These are phyloP conservation scores for Filobasidium wieringae DNA, from an alignment of 768 basidiomycete genomes.

Conservation along the genomic window DNA sequence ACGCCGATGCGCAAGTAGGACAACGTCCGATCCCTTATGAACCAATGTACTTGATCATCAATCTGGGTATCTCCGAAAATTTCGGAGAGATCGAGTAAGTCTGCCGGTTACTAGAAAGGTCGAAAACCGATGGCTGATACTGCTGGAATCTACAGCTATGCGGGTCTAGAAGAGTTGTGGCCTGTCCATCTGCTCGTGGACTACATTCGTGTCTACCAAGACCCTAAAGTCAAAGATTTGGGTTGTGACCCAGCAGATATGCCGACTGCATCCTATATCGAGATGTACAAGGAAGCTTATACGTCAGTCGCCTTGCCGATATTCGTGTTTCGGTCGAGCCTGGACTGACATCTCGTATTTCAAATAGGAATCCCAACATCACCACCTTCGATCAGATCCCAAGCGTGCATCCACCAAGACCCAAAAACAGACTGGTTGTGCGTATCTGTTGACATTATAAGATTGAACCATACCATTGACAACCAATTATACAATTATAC, in stretches of 20 bases:
- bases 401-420: neutral
- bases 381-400: slow-evolving; percentile 2
- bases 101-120: neutral
- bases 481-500: neutral
- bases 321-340: neutral
- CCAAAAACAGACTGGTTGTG: slow-evolving; percentile 11
- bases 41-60: slow-evolving; percentile 78
- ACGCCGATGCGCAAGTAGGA: slow-evolving; percentile 49
- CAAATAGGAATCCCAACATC: slow-evolving; percentile 1
- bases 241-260: slow-evolving; percentile 71
- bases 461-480: neutral
- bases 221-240: slow-evolving; percentile 46
- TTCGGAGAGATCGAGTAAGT: slow-evolving; percentile 33
- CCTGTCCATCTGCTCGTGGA: slow-evolving; percentile 60
- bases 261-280: slow-evolving; percentile 73
- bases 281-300: slow-evolving; percentile 16
- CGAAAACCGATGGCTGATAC: neutral
- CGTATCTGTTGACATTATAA: neutral
- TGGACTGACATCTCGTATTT: neutral
- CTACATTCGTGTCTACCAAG: slow-evolving; percentile 77
- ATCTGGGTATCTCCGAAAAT: slow-evolving; percentile 40
- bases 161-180: slow-evolving; percentile 25
- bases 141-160: slow-evolving; percentile 18
- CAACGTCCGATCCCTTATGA: slow-evolving; percentile 70
- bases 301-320: neutral